phyloP scores from a whole-genome alignment of 2,329 filamentous ascomycete species.

The Atkinsonella hypoxylon region DNA sequence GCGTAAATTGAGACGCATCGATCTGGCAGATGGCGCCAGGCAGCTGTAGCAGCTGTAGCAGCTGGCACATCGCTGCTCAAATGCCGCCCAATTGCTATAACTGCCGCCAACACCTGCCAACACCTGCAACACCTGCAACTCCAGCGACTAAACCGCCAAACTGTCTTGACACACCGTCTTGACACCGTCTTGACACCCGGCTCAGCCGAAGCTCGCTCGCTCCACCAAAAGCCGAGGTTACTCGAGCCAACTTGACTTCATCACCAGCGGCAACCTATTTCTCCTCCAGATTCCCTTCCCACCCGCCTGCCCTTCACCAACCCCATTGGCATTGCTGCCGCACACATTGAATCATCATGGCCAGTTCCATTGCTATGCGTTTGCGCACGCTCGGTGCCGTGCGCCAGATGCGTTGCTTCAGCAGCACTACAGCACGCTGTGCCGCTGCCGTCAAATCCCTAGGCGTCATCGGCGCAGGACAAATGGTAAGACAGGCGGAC shows the following conservation, averaged over 20 bases:
- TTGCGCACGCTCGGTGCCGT: constrained; percentile 22
- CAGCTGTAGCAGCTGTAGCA: background rate
- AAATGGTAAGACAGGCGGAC: constrained; percentile 67
- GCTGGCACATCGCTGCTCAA: too few relatives aligned
- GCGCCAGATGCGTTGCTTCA: constrained; percentile 49
- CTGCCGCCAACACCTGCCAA: too few relatives aligned
- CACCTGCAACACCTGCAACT: too few relatives aligned
- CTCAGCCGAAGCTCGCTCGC: background rate
- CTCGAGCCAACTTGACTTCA: constrained; percentile 17
- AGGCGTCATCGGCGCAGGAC: constrained; percentile 86
- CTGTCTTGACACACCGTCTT: too few relatives aligned
- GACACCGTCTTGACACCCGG: too few relatives aligned
- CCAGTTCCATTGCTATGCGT: constrained; percentile 23
- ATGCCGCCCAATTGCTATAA: too few relatives aligned
- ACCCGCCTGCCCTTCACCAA: background rate
- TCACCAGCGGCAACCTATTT: constrained; percentile 5
- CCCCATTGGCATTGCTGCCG: background rate
- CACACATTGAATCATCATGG: constrained; percentile 22
- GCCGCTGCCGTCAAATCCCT: constrained; percentile 72
- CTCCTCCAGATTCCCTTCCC: background rate
- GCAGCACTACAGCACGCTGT: constrained; percentile 47
- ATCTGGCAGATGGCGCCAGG: too few relatives aligned
- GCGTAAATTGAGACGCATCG: constrained; percentile 5
- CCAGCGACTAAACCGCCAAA: too few relatives aligned
- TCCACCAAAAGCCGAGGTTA: constrained; percentile 30